phyloP scores from a whole-genome alignment of 2,329 filamentous ascomycete species.

The Colletotrichum noveboracense region DNA sequence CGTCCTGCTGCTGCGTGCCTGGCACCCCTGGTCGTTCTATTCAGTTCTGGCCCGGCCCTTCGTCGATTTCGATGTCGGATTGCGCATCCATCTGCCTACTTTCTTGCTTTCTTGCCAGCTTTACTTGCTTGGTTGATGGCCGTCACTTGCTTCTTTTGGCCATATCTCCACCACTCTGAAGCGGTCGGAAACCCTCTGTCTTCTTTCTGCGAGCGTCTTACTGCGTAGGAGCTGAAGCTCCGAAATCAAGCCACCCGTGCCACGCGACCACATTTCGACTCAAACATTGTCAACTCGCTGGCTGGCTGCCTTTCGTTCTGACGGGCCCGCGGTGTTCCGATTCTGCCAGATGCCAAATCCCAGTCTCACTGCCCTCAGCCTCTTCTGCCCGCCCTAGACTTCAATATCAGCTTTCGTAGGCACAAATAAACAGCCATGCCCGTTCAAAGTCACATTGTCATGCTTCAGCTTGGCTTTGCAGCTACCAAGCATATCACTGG shows the following conservation, averaged over 20 bases:
- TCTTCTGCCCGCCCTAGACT: neutral
- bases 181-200: slow-evolving; percentile 6
- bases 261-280: neutral
- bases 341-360: neutral
- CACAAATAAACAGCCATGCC: neutral
- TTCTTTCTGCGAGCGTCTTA: neutral
- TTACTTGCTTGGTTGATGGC: neutral
- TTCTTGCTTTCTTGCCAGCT: slow-evolving; percentile 11
- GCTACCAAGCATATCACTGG: neutral
- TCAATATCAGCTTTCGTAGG: neutral
- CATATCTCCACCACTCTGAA: slow-evolving; percentile 1
- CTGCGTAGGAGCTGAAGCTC: slow-evolving; percentile 14
- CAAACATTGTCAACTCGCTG: neutral
- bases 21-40: slow-evolving; percentile 11
- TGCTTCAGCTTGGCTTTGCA: neutral
- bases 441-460: neutral
- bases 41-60: slow-evolving; percentile 8
- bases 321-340: neutral
- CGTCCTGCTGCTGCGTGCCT: neutral
- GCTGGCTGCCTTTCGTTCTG: neutral
- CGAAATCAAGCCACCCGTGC: neutral
- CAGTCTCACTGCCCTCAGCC: neutral
- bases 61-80: slow-evolving; percentile 8
- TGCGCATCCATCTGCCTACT: slow-evolving; percentile 1
- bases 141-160: slow-evolving; percentile 3